Base-by-base conservation (phyloP, 2,329 filamentous ascomycete species). In the Penicillium crustosum region DNA sequence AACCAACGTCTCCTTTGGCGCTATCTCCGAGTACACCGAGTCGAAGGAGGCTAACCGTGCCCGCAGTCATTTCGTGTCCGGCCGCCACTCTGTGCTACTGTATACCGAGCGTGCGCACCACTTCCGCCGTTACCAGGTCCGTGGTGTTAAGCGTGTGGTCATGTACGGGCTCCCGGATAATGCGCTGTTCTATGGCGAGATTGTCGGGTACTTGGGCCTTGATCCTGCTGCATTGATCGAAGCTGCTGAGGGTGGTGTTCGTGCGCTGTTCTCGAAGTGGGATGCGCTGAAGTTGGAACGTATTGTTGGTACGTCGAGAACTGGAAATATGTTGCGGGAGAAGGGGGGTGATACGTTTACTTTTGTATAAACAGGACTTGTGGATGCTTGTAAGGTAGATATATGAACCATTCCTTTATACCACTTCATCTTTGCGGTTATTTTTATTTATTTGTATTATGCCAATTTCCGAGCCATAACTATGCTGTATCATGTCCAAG, bases 91-190 rank as follows among this genome's bases (percentile, higher is more conserved):
- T 21, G 83, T 97, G 19, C 77, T 99, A 39, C 80, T 99, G 17
- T 99, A 97, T 77, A 95, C 93, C 2, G 93, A 96, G 73, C 87
- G 94, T 58, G 90, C 93, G n/a, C 94, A 99, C 76, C 94, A 99
- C 75, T 97, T 97, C 81, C 86, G 91, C 49, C 84, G 94, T n/a
- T 92, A 94, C 70, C 84, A 85, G 64, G 82, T 99, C 53, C 84
- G 86, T 36, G 94, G 94, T 23, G 91, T 94, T 15, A 88, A 87
- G 73, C 83, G 87, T 41, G 84, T 97, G n/a, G 83, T 97, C 51
- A 89, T 96, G 81, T 97, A 97, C 73, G 89, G 88, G 1, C 75
- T 97, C 33, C 94, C 94, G 0, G 93, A 97, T 67, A 96, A 97
- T 71, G 89, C 90, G 27, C 72, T 68, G 7, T 81, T 81, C 57